Evolutionary conservation across 306 rosid species (phyloP).

Genomic region (Prunus salicina): DNA sequence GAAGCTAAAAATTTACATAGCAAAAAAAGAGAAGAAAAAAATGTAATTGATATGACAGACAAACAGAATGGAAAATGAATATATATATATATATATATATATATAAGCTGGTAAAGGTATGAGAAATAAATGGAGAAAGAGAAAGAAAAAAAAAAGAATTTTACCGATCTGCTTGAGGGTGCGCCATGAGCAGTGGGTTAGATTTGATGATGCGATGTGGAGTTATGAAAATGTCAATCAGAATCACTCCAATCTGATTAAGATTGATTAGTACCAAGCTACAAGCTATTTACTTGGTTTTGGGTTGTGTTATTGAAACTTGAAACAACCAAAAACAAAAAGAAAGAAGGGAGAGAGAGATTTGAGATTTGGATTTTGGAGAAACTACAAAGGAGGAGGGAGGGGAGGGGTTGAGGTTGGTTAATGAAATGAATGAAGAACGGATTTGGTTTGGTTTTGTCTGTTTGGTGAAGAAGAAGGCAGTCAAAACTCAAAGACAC

Average conservation of each 20-base stretch:
- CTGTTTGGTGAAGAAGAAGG: conserved; percentile 17
- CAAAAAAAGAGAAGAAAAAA: neutral
- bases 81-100: too few species aligned
- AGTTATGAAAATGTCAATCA: neutral
- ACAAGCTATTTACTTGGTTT: too few species aligned
- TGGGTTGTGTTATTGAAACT: too few species aligned
- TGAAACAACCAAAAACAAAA: neutral
- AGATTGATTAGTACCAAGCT: neutral
- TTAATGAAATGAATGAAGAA: neutral
- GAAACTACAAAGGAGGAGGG: neutral
- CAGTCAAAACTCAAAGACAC: conserved; percentile 37
- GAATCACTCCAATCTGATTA: neutral
- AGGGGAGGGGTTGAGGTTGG: neutral
- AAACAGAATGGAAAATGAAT: too few species aligned
- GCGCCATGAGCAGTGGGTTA: neutral
- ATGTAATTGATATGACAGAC: too few species aligned
- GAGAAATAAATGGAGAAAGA: neutral
- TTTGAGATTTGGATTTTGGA: neutral
- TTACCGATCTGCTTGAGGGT: conserved; percentile 15
- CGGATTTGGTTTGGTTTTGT: conserved; percentile 12
- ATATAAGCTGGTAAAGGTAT: too few species aligned
- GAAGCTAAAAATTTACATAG: neutral
- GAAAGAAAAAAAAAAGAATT: neutral
- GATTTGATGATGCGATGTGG: neutral
- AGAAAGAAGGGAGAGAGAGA: neutral